Evolutionary conservation across 2,329 filamentous ascomycete genomes (phyloP).

Genomic region (Aspergillus phoenicis): DNA sequence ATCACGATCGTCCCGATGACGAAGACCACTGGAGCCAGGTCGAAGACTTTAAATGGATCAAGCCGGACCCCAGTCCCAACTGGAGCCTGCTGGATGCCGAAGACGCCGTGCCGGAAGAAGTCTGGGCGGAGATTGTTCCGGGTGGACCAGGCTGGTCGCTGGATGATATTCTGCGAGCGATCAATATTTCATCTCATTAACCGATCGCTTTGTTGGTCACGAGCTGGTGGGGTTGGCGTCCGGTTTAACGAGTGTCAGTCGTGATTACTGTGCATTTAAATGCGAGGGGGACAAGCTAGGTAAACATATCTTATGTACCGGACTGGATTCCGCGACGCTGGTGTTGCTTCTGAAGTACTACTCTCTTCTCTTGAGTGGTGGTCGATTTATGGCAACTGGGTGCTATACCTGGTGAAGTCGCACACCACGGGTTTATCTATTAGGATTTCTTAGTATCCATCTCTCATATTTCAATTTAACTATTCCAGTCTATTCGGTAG

Average conservation of each 20-base stretch:
- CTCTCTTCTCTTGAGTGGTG: background rate
- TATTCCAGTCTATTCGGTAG: too few species aligned
- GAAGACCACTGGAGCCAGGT: constrained; percentile 83
- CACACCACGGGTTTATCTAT: too few species aligned
- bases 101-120: constrained; percentile 60
- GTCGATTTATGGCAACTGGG: too few species aligned
- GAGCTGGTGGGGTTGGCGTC: background rate
- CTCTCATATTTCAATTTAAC: too few species aligned
- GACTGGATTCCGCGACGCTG: background rate
- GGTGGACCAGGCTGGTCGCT: constrained; percentile 64
- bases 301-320: background rate
- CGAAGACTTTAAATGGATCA: constrained; percentile 98
- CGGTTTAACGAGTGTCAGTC: background rate
- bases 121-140: constrained; percentile 71
- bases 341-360: background rate
- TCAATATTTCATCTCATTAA: constrained; percentile 24
- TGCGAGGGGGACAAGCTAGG: background rate
- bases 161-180: constrained; percentile 63
- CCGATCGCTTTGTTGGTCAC: background rate
- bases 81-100: constrained; percentile 71
- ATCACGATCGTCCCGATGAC: constrained; percentile 34
- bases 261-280: background rate
- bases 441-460: too few species aligned
- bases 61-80: constrained; percentile 81
- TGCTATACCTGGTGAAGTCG: too few species aligned